Percentiles rank a stretch among this genome's conserved stretches.
These are phyloP conservation scores for Glutinoglossum americanum DNA, from an alignment of 495 filamentous ascomycete species.

Conservation along the genomic window DNA sequence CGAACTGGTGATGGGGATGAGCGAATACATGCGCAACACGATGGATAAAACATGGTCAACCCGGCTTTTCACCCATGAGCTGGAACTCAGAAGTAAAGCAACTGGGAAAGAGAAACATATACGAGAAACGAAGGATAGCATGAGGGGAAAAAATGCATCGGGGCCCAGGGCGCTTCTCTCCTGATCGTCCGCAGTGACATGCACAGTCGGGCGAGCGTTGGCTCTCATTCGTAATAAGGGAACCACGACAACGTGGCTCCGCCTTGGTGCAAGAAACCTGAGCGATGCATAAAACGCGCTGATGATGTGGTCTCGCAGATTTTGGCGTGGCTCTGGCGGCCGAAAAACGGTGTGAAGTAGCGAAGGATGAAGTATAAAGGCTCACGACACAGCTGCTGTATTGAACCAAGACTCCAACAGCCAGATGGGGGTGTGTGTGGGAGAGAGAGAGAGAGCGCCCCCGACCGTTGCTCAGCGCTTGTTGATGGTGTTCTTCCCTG, in stretches of 20 bases:
- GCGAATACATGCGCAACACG: background rate
- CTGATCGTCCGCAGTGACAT: background rate
- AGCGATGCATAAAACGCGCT: background rate
- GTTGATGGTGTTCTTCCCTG: too few relatives aligned
- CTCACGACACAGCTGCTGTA: background rate
- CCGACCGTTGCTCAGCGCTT: background rate
- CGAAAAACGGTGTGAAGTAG: background rate
- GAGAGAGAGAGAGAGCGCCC: background rate
- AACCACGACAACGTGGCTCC: background rate
- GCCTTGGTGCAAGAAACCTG: background rate
- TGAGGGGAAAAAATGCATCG: background rate
- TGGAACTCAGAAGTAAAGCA: background rate
- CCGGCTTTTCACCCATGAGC: background rate
- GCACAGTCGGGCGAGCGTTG: background rate
- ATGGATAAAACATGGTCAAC: background rate
- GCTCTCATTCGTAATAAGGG: background rate
- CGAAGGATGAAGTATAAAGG: background rate
- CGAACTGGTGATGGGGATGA: background rate
- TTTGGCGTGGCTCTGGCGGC: background rate
- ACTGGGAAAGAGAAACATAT: background rate
- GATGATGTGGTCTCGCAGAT: slow-evolving; percentile 2
- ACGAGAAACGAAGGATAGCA: background rate
- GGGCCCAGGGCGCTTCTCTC: background rate
- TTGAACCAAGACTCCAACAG: background rate
- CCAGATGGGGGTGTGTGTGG: too few relatives aligned